A percentile compares a stretch with the other conserved stretches of the same genome.
These are phyloP conservation scores for Penicilliopsis zonata DNA, from an alignment of 495 filamentous ascomycete species.

Conservation along the genomic window DNA sequence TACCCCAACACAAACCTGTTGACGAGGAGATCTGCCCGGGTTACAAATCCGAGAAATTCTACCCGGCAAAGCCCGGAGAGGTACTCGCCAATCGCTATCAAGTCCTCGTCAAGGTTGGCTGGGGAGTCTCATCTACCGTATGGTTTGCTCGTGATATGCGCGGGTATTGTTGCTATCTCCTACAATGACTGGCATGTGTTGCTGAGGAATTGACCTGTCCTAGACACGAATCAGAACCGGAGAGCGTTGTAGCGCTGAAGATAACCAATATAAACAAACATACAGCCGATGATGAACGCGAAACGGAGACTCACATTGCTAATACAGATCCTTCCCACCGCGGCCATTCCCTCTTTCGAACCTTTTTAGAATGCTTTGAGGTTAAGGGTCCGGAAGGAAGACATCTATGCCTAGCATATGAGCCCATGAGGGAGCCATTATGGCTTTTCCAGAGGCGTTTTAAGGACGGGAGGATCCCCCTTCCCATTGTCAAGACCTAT, in stretches of 20 bases:
- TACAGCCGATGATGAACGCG: conserved; percentile 23
- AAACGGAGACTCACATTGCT: conserved; percentile 23
- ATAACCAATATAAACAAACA: conserved; percentile 19
- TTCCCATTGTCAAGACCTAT: conserved; percentile 24
- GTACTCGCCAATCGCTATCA: conserved; percentile 26
- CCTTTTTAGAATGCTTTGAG: conserved; percentile 17
- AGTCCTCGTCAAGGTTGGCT: conserved; percentile 30
- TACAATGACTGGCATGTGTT: too few species aligned
- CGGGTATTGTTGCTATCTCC: too few species aligned
- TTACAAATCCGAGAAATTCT: conserved; percentile 29
- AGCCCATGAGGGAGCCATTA: conserved; percentile 24
- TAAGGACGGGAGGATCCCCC: conserved; percentile 16
- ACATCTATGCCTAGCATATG: conserved; percentile 30
- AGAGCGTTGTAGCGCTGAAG: conserved; percentile 30
- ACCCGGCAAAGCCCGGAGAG: conserved; percentile 31
- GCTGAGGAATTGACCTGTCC: too few species aligned
- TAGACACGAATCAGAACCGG: too few species aligned
- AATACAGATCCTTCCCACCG: conserved; percentile 19
- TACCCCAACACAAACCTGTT: conserved; percentile 17
- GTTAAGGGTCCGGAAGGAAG: conserved; percentile 34
- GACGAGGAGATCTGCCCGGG: conserved; percentile 22
- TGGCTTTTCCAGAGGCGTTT: conserved; percentile 23
- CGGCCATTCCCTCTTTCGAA: conserved; percentile 15
- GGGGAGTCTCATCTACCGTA: conserved; percentile 28
- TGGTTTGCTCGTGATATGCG: conserved; percentile 28